Evolutionary conservation across 495 filamentous ascomycete species (phyloP).

Genomic region (Letharia lupina): DNA sequence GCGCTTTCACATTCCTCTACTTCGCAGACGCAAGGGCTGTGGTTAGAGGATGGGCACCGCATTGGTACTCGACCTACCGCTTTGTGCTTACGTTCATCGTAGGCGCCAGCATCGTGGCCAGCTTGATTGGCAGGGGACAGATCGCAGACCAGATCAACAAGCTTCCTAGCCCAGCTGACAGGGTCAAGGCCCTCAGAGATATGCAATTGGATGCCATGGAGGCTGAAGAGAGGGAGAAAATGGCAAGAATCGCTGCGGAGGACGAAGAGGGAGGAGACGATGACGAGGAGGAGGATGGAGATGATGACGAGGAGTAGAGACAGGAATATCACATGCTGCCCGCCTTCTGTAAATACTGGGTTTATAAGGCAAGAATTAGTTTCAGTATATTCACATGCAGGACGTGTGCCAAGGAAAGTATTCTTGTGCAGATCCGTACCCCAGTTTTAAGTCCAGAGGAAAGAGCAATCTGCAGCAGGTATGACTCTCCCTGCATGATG

Average conservation of each 20-base stretch:
- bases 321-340: neutral
- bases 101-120: constrained; percentile 76
- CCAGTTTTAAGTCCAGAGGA: no score
- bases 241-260: constrained; percentile 36
- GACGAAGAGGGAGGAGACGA: constrained; percentile 33
- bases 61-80: constrained; percentile 89
- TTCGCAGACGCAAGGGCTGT: constrained; percentile 75
- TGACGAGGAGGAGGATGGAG: constrained; percentile 33
- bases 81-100: constrained; percentile 94
- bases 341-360: neutral
- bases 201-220: constrained; percentile 47
- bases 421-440: no score
- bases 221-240: constrained; percentile 50
- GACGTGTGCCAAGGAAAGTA: no score
- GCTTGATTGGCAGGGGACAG: constrained; percentile 76
- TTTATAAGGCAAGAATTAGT: neutral
- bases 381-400: neutral
- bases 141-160: constrained; percentile 52
- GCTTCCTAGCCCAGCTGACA: constrained; percentile 45
- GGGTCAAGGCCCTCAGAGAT: constrained; percentile 55
- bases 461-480: no score
- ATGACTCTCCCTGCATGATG: no score
- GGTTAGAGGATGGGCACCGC: constrained; percentile 69
- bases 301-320: constrained; percentile 16
- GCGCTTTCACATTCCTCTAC: constrained; percentile 82